Base-by-base conservation (phyloP, 305 asterid genomes). In the Plantago coronopus region DNA sequence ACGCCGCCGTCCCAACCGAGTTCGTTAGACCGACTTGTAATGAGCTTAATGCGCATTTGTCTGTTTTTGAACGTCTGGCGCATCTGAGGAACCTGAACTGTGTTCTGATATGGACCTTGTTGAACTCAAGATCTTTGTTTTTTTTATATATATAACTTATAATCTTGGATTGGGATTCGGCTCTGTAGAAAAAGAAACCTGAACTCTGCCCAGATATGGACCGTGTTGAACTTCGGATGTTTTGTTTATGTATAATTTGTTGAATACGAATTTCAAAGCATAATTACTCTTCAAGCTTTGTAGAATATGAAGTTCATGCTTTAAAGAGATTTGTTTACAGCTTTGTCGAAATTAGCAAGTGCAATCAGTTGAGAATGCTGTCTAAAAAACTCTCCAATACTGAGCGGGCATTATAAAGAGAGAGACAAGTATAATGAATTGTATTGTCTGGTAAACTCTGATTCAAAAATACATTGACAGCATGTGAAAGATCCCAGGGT, bases 1-100 rank as follows among this genome's bases (percentile, higher is more conserved):
- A 62, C 77, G 75, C 18, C 78, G 72, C 22, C 79, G 81, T 62
- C 17, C 69, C 68, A 58, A 53, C 72, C 75, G 76, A 47, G 78
- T 69, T 48, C 82, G 75, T 49, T 83, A 83, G 79, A 49, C 59
- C 65, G 57, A 25, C 43, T n/a, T 62, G 38, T 9, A 62, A 37
- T 67, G 38, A 49, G 17, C 61, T 59, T 15, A 12, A 5, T 34
- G 42, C 42, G 17, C 58, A 20, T 48, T 19, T 49, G 10, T 11
- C 12, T 20, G 31, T 27, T 12, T 49, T 49, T 11, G 55, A 49
- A 8, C 13, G 16, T n/a, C n/a, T n/a, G n/a, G n/a, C n/a, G n/a
- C n/a, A n/a, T n/a, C n/a, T n/a, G n/a, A n/a, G n/a, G n/a, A 15
- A 51, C 13, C 57, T 22, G 38, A 51, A 51, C 57, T 51, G 15